These are phyloP conservation scores for Wickerhamiella hasegawae DNA, from an alignment of 805 yeast genomes.

Conservation along the genomic window DNA sequence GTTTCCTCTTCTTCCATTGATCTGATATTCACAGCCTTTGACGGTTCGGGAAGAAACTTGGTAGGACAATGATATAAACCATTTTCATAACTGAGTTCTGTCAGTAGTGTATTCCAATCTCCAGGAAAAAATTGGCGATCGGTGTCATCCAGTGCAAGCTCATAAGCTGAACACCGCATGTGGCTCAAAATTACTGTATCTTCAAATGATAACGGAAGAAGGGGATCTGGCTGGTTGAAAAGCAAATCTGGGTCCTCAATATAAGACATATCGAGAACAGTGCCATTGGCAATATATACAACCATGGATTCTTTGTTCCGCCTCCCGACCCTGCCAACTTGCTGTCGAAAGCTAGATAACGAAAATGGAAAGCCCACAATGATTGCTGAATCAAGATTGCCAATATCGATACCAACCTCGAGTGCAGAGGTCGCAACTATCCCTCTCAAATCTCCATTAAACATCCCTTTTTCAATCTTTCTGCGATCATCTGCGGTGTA, in stretches of 20 bases:
- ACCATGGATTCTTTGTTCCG: constrained; percentile 70
- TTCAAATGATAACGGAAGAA: constrained; percentile 42
- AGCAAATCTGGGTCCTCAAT: constrained; percentile 51
- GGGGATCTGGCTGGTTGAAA: constrained; percentile 37
- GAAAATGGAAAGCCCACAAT: constrained; percentile 89
- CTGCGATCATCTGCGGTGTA: constrained; percentile 77
- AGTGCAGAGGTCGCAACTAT: constrained; percentile 90
- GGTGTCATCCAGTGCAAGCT: constrained; percentile 42
- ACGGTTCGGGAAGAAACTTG: constrained; percentile 66
- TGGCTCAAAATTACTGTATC: constrained; percentile 56
- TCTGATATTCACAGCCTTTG: constrained; percentile 57
- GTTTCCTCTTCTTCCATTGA: constrained; percentile 68
- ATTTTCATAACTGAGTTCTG: constrained; percentile 23
- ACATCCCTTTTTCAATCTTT: constrained; percentile 78
- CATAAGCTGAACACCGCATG: constrained; percentile 89
- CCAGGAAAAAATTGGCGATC: constrained; percentile 45
- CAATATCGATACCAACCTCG: constrained; percentile 91
- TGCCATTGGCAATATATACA: constrained; percentile 58
- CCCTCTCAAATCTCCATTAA: constrained; percentile 68
- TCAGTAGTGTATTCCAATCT: constrained; percentile 6
- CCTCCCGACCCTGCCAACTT: constrained; percentile 94
- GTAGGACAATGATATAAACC: constrained; percentile 34
- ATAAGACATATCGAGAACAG: constrained; percentile 77
- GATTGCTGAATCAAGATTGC: constrained; percentile 79
- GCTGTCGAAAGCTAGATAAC: constrained; percentile 79